phyloP scores from a whole-genome alignment of 768 basidiomycete genomes.

The Mrakia hoshinonis region DNA sequence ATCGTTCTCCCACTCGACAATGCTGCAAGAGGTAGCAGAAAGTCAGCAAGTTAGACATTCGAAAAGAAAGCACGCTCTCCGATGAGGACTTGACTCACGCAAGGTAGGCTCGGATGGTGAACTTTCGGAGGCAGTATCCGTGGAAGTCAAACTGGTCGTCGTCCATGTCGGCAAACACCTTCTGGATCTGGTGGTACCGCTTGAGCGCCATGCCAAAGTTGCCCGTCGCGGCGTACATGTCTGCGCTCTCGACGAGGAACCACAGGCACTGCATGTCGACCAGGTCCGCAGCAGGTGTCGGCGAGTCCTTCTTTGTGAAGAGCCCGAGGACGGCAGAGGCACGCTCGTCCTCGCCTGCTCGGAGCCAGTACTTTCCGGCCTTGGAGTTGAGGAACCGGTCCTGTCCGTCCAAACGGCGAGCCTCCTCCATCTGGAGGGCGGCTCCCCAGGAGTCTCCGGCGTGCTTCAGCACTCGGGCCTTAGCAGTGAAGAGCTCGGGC shows the following conservation, averaged over 20 bases:
- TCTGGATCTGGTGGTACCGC: conserved; percentile 65
- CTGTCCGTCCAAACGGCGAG: conserved; percentile 77
- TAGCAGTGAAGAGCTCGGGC: conserved; percentile 75
- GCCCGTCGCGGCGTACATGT: conserved; percentile 57
- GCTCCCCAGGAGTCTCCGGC: conserved; percentile 71
- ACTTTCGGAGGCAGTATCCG: conserved; percentile 81
- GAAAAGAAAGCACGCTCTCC: neutral
- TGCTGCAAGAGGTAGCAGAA: conserved; percentile 43
- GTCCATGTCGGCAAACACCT: conserved; percentile 77
- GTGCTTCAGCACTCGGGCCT: conserved; percentile 76
- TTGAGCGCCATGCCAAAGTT: conserved; percentile 73
- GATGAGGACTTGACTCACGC: conserved; percentile 50
- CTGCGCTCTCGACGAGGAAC: conserved; percentile 73
- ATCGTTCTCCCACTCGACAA: conserved; percentile 72
- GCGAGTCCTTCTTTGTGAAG: conserved; percentile 94
- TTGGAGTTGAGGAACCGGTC: conserved; percentile 94
- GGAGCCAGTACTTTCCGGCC: conserved; percentile 75
- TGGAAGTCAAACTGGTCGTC: conserved; percentile 99
- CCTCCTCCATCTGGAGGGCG: conserved; percentile 66
- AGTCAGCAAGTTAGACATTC: conserved; percentile 20
- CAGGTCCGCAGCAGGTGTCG: conserved; percentile 64
- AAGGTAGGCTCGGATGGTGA: conserved; percentile 74
- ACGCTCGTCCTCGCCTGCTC: conserved; percentile 70
- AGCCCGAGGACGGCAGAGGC: conserved; percentile 66
- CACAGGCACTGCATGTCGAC: conserved; percentile 93